Evolutionary conservation across 352 stramenopile species (phyloP), one percentile per base, ranked within the genome.

Genomic region (Phytophthora tentaculata): DNA sequence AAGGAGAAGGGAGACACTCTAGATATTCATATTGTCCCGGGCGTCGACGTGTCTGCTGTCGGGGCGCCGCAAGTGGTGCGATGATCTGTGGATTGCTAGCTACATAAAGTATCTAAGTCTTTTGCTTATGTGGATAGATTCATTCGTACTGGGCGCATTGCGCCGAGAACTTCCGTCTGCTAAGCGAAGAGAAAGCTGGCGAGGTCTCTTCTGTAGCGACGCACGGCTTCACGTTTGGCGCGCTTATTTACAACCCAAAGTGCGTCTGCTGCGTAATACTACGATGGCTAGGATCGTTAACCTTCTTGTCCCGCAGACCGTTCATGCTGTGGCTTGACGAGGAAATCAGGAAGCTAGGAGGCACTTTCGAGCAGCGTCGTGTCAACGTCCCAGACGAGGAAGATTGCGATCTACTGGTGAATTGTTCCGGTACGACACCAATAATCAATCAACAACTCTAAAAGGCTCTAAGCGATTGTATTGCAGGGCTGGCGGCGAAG

Each of bases 211-310:
- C 70, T 0, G 79, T 63, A 9, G 77, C 79, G 20, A 74, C 68
- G 5, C 81, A 92, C 44, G 84, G 84, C 52, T 84, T 71, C 51
- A 53, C 71, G n/a, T 83, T 88, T 43, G 66, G 72, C 52, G 79
- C 84, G n/a, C 73, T 90, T 57, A 81, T 92, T 62, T 90, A 90
- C 79, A 88, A 85, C 47, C 79, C 82, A 48, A 56, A 48, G 67
- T 74, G 58, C 17, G 37, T 45, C 19, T 16, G 7, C 9, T 37
- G 32, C 10, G 9, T 39, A 14, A 14, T 39, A 39, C 32, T 10
- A 39, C 10, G 2, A 1, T 54, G 17, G n/a, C 10, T 57, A 20
- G 23, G 0, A 16, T 32, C 28, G 17, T 24, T 26, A 19, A 54
- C 0, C 5, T 17, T 43, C 9, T 0, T 57, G 24, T 57, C 50